A percentile compares a stretch with the other conserved stretches of the same genome.
These are phyloP conservation scores for Coemansia reversa DNA, from an alignment of 192 early-diverging fungal genomes.

Conservation along the genomic window DNA sequence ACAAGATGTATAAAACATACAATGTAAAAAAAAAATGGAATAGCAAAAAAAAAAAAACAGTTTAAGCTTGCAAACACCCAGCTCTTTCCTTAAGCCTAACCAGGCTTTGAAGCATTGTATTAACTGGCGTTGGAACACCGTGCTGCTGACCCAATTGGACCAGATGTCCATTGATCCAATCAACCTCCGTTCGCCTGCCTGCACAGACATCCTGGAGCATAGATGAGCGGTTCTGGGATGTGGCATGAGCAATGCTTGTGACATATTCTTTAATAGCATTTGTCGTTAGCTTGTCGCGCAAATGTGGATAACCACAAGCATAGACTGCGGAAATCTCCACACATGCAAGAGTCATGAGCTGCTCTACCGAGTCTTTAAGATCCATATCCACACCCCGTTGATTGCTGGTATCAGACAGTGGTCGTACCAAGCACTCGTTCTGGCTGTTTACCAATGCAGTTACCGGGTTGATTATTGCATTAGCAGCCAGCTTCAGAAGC, in stretches of 20 bases:
- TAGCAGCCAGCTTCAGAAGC: slow-evolving; percentile 63
- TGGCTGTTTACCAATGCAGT: slow-evolving; percentile 58
- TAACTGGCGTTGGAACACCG: slow-evolving; percentile 47
- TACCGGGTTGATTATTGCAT: slow-evolving; percentile 65
- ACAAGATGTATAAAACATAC: too few relatives aligned
- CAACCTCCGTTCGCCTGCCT: slow-evolving; percentile 53
- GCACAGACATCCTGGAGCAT: slow-evolving; percentile 55
- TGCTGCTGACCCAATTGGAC: slow-evolving; percentile 51
- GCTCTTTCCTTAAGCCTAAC: slow-evolving; percentile 37
- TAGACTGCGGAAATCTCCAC: slow-evolving; percentile 39
- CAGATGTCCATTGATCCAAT: slow-evolving; percentile 62
- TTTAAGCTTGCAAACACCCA: not conserved
- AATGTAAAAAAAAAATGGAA: too few relatives aligned
- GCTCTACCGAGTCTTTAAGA: slow-evolving; percentile 15
- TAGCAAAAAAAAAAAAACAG: not conserved
- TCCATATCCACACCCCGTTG: slow-evolving; percentile 12
- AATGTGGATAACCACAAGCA: slow-evolving; percentile 41
- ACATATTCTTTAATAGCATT: slow-evolving; percentile 43
- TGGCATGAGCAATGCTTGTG: slow-evolving; percentile 31
- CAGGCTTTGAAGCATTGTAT: slow-evolving; percentile 38
- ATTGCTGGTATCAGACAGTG: slow-evolving; percentile 3
- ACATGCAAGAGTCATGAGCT: slow-evolving; percentile 28
- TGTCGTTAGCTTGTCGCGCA: slow-evolving; percentile 31
- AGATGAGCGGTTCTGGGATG: slow-evolving; percentile 54
- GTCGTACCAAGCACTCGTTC: slow-evolving; percentile 57